Base-by-base conservation (phyloP, 1,284 basidiomycete species). In the Cutaneotrichosporon sp. region DNA sequence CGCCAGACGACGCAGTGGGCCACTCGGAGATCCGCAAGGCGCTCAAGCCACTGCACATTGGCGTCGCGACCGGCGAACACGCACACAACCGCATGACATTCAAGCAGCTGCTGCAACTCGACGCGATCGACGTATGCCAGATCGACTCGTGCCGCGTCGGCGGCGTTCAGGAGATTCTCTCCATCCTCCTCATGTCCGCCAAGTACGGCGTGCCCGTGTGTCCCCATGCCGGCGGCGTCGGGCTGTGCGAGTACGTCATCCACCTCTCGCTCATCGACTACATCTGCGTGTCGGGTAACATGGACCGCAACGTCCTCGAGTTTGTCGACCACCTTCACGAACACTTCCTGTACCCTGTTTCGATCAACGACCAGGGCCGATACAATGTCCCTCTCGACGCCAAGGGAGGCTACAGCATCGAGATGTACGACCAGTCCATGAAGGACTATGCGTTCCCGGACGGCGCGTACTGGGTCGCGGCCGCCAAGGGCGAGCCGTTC, bases 51-150 rank as follows among this genome's bases (percentile, higher is more conserved):
- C 76, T 87, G 68, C 85, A 85, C 2, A 92, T 97, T 60, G 90
- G 90, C 47, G 93, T 97, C 43, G 92, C 93, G 2, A 97, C 92
- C 0, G 93, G 92, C 47, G 92, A 97, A 75, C 92, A 97, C 69
- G 90, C 89, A 3, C 92, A 94, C 75, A 96, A 94, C 76, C 83
- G 89, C 67, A 93, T 96, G 82, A 82, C 89, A n/a, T 97, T 97
- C 82, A 97, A 97, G 78, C 92, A 97, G 73, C 81, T 97, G 14
- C 79, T 97, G 12, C 91, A 94, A 71, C 87, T 91, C 1, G 84
- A 91, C 47, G 90, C 91, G 14, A 90, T 97, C 67, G 90, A 94
- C 68, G 92, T 96, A n/a, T 86, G 84, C 61, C 92, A 97, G 74
- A 92, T 97, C 69, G 93, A 97, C 78, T 89, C 88, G 34, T 96